Evolutionary conservation across 1,284 basidiomycete species (phyloP).

Genomic region (Schizophyllum commune): DNA sequence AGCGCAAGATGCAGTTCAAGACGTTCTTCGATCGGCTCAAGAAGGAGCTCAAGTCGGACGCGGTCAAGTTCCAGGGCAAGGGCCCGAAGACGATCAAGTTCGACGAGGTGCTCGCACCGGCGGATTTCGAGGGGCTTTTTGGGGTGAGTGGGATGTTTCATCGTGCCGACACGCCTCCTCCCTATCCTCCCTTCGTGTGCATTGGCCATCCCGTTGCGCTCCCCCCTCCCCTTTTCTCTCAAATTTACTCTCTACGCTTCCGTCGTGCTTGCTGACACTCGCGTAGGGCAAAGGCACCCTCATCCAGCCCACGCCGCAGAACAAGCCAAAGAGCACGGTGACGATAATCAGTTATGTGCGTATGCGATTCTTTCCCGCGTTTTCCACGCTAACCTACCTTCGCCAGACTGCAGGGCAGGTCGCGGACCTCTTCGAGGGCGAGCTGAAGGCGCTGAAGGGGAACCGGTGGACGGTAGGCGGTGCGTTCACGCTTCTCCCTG

Average conservation of each 20-base stretch:
- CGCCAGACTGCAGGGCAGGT: conserved; percentile 15
- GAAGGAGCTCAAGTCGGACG: conserved; percentile 34
- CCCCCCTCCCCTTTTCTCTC: too few relatives aligned
- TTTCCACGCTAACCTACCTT: neutral
- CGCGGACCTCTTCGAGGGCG: conserved; percentile 25
- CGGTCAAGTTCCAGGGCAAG: conserved; percentile 32
- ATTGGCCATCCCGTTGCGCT: too few relatives aligned
- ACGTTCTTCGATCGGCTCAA: conserved; percentile 33
- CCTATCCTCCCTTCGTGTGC: too few relatives aligned
- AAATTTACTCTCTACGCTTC: too few relatives aligned
- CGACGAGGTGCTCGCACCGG: conserved; percentile 27
- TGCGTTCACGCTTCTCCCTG: conserved; percentile 6
- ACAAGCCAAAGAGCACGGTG: conserved; percentile 30
- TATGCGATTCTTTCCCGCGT: neutral
- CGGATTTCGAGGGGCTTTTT: conserved; percentile 31
- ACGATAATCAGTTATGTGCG: conserved; percentile 30
- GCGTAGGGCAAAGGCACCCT: conserved; percentile 22
- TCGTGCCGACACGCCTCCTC: too few relatives aligned
- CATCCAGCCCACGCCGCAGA: conserved; percentile 25
- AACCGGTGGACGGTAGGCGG: conserved; percentile 23
- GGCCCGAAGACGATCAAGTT: conserved; percentile 26
- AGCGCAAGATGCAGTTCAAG: conserved; percentile 29
- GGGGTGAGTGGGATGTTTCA: neutral
- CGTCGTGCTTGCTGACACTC: too few relatives aligned
- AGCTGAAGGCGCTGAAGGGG: conserved; percentile 29